Percentiles rank a stretch among this genome's conserved stretches.
These are phyloP conservation scores for Podaxis pistillaris DNA, from an alignment of 768 basidiomycete species.

Conservation along the genomic window DNA sequence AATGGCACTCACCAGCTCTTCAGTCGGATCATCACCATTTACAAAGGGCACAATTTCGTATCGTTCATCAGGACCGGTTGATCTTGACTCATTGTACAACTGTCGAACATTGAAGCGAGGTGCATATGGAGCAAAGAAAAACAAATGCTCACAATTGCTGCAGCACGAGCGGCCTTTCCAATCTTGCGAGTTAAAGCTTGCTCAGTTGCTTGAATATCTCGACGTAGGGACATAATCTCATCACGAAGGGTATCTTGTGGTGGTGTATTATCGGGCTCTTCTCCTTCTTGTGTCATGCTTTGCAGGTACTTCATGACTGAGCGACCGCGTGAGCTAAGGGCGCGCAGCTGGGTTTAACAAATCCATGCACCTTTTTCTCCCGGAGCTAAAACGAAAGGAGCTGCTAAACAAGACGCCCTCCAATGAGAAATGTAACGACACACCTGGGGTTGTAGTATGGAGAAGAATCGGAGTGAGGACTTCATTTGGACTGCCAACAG, in stretches of 20 bases:
- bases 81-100: too few species aligned
- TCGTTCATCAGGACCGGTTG: too few species aligned
- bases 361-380: constrained; percentile 69
- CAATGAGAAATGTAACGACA: constrained; percentile 15
- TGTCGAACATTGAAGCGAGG: too few species aligned
- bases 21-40: too few species aligned
- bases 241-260: constrained; percentile 23
- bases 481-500: constrained; percentile 29
- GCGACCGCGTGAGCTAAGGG: constrained; percentile 9
- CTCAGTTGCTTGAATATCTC: too few species aligned
- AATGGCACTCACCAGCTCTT: too few species aligned
- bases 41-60: too few species aligned
- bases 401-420: background rate
- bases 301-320: constrained; percentile 68
- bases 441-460: constrained; percentile 72
- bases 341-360: constrained; percentile 3
- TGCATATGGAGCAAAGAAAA: too few species aligned
- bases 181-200: too few species aligned
- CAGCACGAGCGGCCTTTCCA: too few species aligned
- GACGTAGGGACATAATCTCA: too few species aligned
- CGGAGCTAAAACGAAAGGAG: constrained; percentile 40
- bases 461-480: constrained; percentile 60
- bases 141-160: too few species aligned
- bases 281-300: constrained; percentile 50
- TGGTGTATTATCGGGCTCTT: constrained; percentile 39